phyloP scores from a whole-genome alignment of 2,329 filamentous ascomycete genomes.

The Ceratocystis variospora region DNA sequence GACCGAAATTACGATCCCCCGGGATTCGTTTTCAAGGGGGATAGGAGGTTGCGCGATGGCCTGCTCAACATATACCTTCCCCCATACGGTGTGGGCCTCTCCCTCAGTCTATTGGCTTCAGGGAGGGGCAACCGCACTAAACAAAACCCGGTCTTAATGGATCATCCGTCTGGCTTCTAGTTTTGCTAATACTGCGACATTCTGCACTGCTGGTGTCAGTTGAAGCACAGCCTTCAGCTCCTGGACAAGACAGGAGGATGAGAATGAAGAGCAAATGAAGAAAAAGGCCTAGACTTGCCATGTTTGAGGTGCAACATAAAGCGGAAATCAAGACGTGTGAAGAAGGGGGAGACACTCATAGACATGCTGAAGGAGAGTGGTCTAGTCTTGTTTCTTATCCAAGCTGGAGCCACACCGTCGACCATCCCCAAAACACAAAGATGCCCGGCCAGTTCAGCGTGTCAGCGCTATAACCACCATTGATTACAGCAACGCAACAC shows the following conservation, averaged over 20 bases:
- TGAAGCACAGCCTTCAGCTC: neutral
- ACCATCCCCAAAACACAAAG: no score
- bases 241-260: neutral
- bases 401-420: no score
- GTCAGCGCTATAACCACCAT: no score
- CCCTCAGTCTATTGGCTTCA: neutral
- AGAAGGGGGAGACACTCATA: neutral
- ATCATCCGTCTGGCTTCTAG: neutral
- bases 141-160: neutral
- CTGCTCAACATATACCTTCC: no score
- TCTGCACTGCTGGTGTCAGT: neutral
- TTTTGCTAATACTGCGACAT: conserved; percentile 2
- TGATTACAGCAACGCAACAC: no score
- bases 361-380: neutral
- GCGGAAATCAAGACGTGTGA: neutral
- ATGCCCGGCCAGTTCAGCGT: no score
- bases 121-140: neutral
- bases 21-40: neutral
- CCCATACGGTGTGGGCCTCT: neutral
- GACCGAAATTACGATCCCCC: neutral
- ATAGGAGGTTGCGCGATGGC: neutral
- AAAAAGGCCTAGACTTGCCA: neutral
- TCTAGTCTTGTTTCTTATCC: no score
- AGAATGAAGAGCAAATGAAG: neutral
- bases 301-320: neutral